Evolutionary conservation across 2,329 filamentous ascomycete species (phyloP), one percentile per base, ranked within the genome.

Genomic region (Chrysoporthe cubensis): DNA sequence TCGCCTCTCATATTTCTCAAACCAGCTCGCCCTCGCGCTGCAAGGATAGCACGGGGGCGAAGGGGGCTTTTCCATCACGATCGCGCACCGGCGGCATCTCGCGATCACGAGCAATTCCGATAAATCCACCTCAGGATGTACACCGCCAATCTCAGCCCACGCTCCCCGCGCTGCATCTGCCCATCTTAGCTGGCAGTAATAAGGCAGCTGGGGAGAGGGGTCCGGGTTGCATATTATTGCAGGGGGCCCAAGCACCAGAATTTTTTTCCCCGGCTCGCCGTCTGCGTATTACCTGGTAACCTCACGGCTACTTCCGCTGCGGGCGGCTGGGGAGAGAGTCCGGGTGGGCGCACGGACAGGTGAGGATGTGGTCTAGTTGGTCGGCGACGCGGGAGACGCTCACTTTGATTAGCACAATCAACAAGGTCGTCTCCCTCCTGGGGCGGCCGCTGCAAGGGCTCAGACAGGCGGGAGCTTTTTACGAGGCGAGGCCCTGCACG

Each of bases 241-340:
- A 26, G 26, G 26, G 26, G 26, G 26, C 26, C 26, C 26, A 26
- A 26, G 26, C 26, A 26, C 26, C 26, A 26, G 26, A 26, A 26
- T 26, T 26, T 26, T 26, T 26, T 26, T 26, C 26, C 26, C 26
- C 26, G 26, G 26, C 26, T 26, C 26, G 26, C 26, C 26, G 26
- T 26, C 26, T 26, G 26, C 26, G 26, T 26, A 26, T 26, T 26
- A 26, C 26, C 26, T 26, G 26, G 43, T 42, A 42, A 37, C 57
- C 44, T 9, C 26, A 26, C 58, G 64, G 64, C 58, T 56, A 34
- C 21, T 61, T 62, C 64, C 64, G 64, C 40, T 14, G 5, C 34
- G 26, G 40, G n/a, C 44, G 26, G n/a, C 46, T 43, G 58, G 48
- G 58, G 46, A 26, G 58, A 62, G 48, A 26, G 14, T 21, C 50